Evolutionary conservation across 441 rosid species (phyloP).

Genomic region (Erodium texanum): DNA sequence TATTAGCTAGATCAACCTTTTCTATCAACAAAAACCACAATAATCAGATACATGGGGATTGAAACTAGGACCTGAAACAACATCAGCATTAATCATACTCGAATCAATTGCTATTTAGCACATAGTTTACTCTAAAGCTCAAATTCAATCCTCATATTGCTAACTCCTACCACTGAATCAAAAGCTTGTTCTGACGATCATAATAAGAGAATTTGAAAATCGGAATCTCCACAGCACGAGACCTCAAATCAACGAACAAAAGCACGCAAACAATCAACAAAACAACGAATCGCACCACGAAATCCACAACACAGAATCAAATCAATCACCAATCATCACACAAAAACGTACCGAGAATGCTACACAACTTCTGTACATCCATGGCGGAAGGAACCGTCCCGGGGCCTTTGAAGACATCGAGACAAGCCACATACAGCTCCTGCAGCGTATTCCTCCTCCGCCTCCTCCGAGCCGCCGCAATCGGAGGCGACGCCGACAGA

Average conservation of each 20-base stretch:
- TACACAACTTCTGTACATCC: slow-evolving; percentile 31
- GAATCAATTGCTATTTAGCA: background rate
- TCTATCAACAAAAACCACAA: no score
- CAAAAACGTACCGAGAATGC: slow-evolving; percentile 33
- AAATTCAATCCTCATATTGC: background rate
- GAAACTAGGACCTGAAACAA: no score
- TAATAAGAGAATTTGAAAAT: no score
- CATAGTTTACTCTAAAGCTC: background rate
- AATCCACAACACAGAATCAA: no score
- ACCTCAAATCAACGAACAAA: background rate
- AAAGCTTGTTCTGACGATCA: background rate
- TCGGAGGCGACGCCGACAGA: no score
- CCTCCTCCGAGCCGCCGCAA: background rate
- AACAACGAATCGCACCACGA: background rate
- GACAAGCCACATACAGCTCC: slow-evolving; percentile 33
- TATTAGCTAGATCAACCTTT: no score
- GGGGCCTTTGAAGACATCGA: slow-evolving; percentile 36
- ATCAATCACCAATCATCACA: background rate
- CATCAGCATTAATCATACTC: background rate
- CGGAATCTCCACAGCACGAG: background rate
- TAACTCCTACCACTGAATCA: background rate
- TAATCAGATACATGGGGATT: no score
- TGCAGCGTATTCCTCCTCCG: slow-evolving; percentile 21
- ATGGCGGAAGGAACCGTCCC: slow-evolving; percentile 35
- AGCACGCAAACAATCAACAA: background rate